Base-by-base conservation (phyloP, 2,329 filamentous ascomycete genomes). In the Fusarium sp. region DNA sequence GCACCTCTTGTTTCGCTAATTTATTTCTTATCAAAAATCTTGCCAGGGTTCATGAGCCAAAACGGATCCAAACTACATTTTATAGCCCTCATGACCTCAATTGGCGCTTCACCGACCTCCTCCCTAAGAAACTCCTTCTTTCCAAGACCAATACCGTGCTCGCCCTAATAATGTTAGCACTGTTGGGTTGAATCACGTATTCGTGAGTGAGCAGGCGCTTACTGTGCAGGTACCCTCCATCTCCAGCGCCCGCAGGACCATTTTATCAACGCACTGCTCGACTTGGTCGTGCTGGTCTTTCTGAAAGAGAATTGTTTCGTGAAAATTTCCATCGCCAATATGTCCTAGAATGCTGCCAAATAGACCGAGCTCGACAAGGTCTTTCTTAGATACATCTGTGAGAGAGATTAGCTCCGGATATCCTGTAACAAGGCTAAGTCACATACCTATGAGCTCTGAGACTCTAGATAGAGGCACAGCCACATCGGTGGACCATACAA, bases 261-360 rank as follows among this genome's bases (percentile, higher is more conserved):
- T 97, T 70, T 92, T 91, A 75, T 94, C 89, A 34, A 97, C 93
- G 65, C 92, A 93, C 54, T 84, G 85, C 76, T 96, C 92, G 1
- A 96, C 93, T 67, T 91, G 91, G 33, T 86, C 89, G 59, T 86
- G 86, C 78, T 97, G 91, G 28, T 84, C 87, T n/a, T 87, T 86
- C 78, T 96, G 88, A 77, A 97, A 97, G 80, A 97, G 90, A 79
- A 97, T 96, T 76, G 91, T 92, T 75, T 94, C 91, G 78, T 97
- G 94, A 82, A 97, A 97, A 79, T 97, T 97, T 28, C 94, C 94
- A 76, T 97, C 94, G 9, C 94, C 94, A 54, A 97, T 91, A 75
- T 97, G 94, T 4, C 94, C 94, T 3, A 97, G 83, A 18, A 97
- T 92, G 73, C 91, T 94, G 2, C 93, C 93, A 76, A 97, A 97